phyloP scores from a whole-genome alignment of 306 rosid genomes.

The Dicorynia guianensis region DNA sequence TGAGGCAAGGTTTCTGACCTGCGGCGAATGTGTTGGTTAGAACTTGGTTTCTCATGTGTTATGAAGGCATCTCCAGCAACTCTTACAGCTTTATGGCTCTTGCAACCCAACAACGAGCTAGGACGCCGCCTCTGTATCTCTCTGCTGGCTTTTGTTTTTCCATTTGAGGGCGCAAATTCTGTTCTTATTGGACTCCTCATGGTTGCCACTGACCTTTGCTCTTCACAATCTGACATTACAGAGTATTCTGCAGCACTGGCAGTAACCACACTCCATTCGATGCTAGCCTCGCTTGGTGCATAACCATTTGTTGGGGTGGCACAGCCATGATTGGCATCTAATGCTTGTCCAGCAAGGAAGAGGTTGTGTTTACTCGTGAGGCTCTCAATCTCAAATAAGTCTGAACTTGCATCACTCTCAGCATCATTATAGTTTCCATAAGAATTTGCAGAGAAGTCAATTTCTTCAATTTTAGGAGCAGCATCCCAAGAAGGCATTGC shows the following conservation, averaged over 20 bases:
- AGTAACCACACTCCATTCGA: slow-evolving; percentile 93
- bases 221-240: slow-evolving; percentile 73
- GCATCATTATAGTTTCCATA: slow-evolving; percentile 53
- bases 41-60: slow-evolving; percentile 48
- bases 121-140: slow-evolving; percentile 53
- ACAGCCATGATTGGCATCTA: slow-evolving; percentile 60
- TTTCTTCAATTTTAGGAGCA: slow-evolving; percentile 46
- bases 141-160: slow-evolving; percentile 40
- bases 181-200: slow-evolving; percentile 47
- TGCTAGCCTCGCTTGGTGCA: slow-evolving; percentile 96
- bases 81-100: slow-evolving; percentile 75
- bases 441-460: slow-evolving; percentile 31
- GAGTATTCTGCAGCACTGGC: slow-evolving; percentile 81
- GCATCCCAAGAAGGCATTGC: slow-evolving; percentile 47
- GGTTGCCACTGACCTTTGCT: slow-evolving; percentile 49
- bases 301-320: slow-evolving; percentile 70
- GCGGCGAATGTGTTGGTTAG: slow-evolving; percentile 36
- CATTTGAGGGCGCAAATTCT: slow-evolving; percentile 21
- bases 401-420: slow-evolving; percentile 93
- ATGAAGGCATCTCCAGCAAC: slow-evolving; percentile 74
- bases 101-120: slow-evolving; percentile 64
- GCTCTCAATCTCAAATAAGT: slow-evolving; percentile 87
- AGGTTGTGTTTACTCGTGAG: slow-evolving; percentile 57
- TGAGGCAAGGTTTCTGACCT: slow-evolving; percentile 47
- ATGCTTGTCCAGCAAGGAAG: slow-evolving; percentile 55